A percentile compares a stretch with the other conserved stretches of the same genome.
Evolutionary conservation across 163 green algal species (phyloP).

Genomic region (Scenedesmus sp.): DNA sequence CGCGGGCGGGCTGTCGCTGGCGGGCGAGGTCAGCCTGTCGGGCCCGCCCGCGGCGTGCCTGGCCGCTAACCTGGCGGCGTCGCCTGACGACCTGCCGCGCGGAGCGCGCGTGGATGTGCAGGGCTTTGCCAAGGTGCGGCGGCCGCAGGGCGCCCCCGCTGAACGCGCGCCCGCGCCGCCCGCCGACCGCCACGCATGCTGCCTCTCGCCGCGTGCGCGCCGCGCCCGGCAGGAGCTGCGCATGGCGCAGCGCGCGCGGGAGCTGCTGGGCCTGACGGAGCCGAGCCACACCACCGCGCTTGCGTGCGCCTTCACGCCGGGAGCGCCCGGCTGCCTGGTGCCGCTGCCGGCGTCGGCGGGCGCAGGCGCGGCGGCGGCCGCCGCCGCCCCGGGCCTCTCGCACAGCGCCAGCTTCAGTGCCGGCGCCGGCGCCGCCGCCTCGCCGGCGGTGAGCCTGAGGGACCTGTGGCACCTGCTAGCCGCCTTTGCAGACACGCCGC

Average conservation of each 20-base stretch:
- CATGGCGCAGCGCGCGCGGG: conserved; percentile 64
- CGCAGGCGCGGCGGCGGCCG: background rate
- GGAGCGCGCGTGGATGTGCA: conserved; percentile 46
- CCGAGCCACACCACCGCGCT: conserved; percentile 7
- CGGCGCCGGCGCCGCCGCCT: conserved; percentile 50
- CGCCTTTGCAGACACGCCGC: conserved; percentile 40
- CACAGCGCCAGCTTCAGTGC: background rate
- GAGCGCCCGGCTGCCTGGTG: conserved; percentile 4
- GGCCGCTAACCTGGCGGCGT: conserved; percentile 11
- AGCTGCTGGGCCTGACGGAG: conserved; percentile 57
- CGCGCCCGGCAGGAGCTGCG: conserved; percentile 47
- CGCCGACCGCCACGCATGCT: no score
- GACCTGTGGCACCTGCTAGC: conserved; percentile 39
- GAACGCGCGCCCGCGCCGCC: no score
- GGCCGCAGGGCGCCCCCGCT: background rate
- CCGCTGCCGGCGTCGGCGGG: no score
- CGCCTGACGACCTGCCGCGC: background rate
- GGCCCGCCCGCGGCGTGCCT: conserved; percentile 34
- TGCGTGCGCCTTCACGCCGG: conserved; percentile 14
- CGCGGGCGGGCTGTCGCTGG: conserved; percentile 26
- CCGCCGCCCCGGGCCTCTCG: background rate
- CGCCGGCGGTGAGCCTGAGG: conserved; percentile 2
- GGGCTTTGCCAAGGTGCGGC: conserved; percentile 59
- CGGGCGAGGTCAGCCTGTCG: conserved; percentile 15
- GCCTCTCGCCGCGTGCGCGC: no score